Base-by-base conservation (phyloP, 2,329 filamentous ascomycete species). In the Lecanosticta acicola region DNA sequence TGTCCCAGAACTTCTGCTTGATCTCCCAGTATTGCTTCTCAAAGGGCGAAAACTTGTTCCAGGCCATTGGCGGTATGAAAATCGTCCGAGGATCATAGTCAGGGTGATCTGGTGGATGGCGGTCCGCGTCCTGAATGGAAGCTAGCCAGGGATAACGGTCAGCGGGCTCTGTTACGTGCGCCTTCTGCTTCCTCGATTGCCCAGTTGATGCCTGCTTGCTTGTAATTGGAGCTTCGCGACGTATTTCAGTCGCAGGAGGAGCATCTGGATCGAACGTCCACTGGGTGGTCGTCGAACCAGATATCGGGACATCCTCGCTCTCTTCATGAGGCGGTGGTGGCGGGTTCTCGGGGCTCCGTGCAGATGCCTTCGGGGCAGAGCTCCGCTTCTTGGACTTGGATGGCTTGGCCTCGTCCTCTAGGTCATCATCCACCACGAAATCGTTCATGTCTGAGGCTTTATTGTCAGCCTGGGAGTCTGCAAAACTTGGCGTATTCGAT, bases 11-110 rank as follows among this genome's bases (percentile, higher is more conserved):
- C 59, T 96, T 96, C 66, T 90, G 86, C 71, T 98, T 98, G 67
- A 98, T 97, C 61, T 94, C 88, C 93, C 93, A 98, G 66, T 98
- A 98, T 64, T 98, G 93, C 66, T 89, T 94, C 68, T 98, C 93
- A 55, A 98, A 98, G 0, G 91, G 80, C 0, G 90, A 94, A 64
- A 98, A 96, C 19, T 85, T 83, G 21, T 71, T 70, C 82, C 84
- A 94, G 0, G 88, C 87, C 26, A 74, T 63, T 0, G 87, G 85
- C 0, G 93, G 93, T 26, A 98, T 85, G 66, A 84, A 95, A n/a
- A 98, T 77, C 0, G 89, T 94, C 16, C 87, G 79, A 7, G 88
- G 87, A 59, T 98, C 90, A 59, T 91, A 95, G 46, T 98, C 91
- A 0, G 90, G 84, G 65, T 96, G 81, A 8, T 79, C 83, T 0